Conservation (phyloP, 345 rosid genomes). For the Populus nigra region DNA sequence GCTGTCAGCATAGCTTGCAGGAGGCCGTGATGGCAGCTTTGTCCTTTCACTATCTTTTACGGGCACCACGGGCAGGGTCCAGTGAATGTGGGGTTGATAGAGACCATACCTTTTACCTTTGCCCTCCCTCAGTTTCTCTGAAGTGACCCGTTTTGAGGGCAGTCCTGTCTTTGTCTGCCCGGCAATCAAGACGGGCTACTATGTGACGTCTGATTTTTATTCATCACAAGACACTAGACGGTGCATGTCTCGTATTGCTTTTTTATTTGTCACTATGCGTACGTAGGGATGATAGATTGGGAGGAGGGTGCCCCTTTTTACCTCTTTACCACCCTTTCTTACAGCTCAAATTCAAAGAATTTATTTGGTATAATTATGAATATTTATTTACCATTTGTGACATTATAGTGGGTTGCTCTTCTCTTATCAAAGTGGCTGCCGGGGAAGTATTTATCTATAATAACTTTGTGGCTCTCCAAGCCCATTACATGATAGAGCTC, state of each 20-base stretch:
- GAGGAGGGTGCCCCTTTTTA: neutral
- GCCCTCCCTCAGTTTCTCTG: neutral
- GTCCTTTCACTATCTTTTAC: slow-evolving; percentile 26
- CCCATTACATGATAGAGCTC: neutral
- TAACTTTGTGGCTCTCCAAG: neutral
- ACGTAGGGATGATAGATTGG: no score
- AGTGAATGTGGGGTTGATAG: slow-evolving; percentile 24
- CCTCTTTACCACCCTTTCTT: no score
- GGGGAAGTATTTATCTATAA: neutral
- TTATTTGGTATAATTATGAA: no score
- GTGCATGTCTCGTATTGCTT: neutral
- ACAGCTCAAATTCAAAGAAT: neutral
- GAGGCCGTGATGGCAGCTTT: slow-evolving; percentile 21
- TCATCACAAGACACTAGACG: neutral
- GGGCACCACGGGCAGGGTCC: slow-evolving; percentile 3
- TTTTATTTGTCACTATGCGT: neutral
- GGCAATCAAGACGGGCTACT: slow-evolving; percentile 39
- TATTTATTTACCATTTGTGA: neutral
- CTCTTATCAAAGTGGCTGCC: neutral
- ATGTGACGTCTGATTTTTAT: neutral
- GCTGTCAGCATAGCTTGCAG: slow-evolving; percentile 35
- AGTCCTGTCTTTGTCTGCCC: slow-evolving; percentile 47
- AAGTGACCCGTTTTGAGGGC: slow-evolving; percentile 23
- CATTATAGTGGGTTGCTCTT: neutral
- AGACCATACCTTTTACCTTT: slow-evolving; percentile 38